A percentile compares a stretch with the other conserved stretches of the same genome.
phyloP scores from a whole-genome alignment of 371 early-diverging fungal genomes.

The Vairimorpha ceranae region DNA sequence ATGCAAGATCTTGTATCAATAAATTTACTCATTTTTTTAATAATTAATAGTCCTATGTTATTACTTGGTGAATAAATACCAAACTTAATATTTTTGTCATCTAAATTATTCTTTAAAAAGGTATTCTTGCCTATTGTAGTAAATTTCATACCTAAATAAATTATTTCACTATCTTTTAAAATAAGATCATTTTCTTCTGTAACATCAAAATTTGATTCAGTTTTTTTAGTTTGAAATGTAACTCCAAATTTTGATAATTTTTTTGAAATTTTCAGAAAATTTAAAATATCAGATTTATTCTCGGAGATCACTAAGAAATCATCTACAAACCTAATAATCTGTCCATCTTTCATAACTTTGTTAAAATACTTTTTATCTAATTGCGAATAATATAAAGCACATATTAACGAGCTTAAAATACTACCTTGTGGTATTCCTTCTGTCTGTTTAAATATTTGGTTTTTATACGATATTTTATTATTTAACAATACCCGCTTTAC shows the following conservation, averaged over 20 bases:
- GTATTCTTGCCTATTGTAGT: neutral
- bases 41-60: slow-evolving; percentile 18
- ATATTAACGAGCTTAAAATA: slow-evolving; percentile 45
- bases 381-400: slow-evolving; percentile 38
- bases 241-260: slow-evolving; percentile 22
- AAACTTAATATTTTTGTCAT: slow-evolving; percentile 20
- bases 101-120: slow-evolving; percentile 16
- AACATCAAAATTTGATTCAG: slow-evolving; percentile 43
- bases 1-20: slow-evolving; percentile 15
- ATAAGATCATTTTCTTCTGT: neutral
- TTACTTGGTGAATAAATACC: slow-evolving; percentile 1
- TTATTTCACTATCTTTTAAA: slow-evolving; percentile 8
- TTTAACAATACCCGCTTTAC: slow-evolving; percentile 20
- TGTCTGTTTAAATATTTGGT: slow-evolving; percentile 30
- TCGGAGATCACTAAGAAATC: slow-evolving; percentile 49
- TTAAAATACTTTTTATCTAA: slow-evolving; percentile 49
- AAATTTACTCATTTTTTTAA: slow-evolving; percentile 24
- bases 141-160: slow-evolving; percentile 52
- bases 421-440: slow-evolving; percentile 58
- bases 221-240: slow-evolving; percentile 45
- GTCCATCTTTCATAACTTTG: slow-evolving; percentile 39
- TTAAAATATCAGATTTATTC: slow-evolving; percentile 32
- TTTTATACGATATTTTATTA: slow-evolving; percentile 30
- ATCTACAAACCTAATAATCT: slow-evolving; percentile 50
- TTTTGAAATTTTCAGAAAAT: slow-evolving; percentile 25